Evolutionary conservation across 2,329 filamentous ascomycete genomes (phyloP).

Genomic region (Diaporthe batatas): DNA sequence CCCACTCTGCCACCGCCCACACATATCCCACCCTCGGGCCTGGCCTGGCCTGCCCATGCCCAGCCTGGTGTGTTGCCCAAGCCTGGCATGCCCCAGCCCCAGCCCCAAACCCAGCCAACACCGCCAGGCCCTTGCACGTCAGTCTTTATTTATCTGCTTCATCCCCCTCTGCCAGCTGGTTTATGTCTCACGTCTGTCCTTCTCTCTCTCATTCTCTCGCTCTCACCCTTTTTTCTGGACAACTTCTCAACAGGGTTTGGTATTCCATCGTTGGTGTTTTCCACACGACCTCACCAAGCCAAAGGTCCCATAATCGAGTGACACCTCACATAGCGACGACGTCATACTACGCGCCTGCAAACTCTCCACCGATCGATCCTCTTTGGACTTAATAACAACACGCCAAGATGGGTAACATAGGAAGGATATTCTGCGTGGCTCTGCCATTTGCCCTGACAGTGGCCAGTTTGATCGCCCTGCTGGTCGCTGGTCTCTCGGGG

Average conservation of each 20-base stretch:
- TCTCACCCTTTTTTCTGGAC: background rate
- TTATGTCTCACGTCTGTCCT: background rate
- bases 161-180: slow-evolving; percentile 17
- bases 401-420: slow-evolving; percentile 66
- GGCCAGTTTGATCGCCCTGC: slow-evolving; percentile 78
- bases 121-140: slow-evolving; percentile 6
- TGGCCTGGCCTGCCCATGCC: slow-evolving; percentile 2
- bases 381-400: background rate
- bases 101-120: slow-evolving; percentile 28
- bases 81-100: slow-evolving; percentile 8
- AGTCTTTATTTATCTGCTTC: slow-evolving; percentile 36
- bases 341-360: slow-evolving; percentile 14
- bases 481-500: slow-evolving; percentile 69
- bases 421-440: slow-evolving; percentile 87
- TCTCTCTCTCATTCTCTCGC: slow-evolving; percentile 29
- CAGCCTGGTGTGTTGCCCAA: background rate
- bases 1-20: slow-evolving; percentile 9
- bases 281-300: background rate
- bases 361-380: too few species aligned
- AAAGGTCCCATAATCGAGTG: background rate
- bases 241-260: slow-evolving; percentile 5
- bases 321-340: background rate
- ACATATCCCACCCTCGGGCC: slow-evolving; percentile 18
- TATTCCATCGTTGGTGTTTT: slow-evolving; percentile 30
- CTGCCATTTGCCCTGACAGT: slow-evolving; percentile 87